Conservation (phyloP, 768 basidiomycete genomes). For the Tulasnella sp. region DNA sequence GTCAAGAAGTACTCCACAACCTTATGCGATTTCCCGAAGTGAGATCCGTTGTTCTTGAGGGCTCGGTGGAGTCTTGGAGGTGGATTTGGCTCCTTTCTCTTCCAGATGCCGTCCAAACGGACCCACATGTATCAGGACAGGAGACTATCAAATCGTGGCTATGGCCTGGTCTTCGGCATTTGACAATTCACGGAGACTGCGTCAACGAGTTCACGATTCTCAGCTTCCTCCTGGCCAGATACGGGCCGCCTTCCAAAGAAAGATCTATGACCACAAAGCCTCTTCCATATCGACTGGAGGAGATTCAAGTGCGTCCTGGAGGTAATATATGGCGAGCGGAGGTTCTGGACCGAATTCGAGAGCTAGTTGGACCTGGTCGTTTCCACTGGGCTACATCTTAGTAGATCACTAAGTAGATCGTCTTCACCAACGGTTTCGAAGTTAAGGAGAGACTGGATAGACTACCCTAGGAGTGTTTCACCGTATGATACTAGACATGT, state of each 20-base stretch:
- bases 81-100: background rate
- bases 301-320: background rate
- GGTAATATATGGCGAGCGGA: background rate
- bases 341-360: background rate
- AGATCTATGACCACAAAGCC: background rate
- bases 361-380: background rate
- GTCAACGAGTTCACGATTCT: background rate
- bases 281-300: background rate
- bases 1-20: background rate
- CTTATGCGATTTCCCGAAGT: background rate
- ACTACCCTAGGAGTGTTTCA: no score
- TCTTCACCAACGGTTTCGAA: no score
- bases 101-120: background rate
- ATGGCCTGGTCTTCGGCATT: background rate
- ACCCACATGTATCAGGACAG: background rate
- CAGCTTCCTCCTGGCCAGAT: background rate
- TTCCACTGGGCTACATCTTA: background rate
- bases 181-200: background rate
- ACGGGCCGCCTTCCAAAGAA: background rate
- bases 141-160: background rate
- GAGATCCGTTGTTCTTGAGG: background rate
- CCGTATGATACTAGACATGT: no score
- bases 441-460: no score
- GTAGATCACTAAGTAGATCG: background rate
- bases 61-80: background rate